These are phyloP conservation scores for Exophiala sp. DNA, from an alignment of 2,329 filamentous ascomycete genomes.

Conservation along the genomic window DNA sequence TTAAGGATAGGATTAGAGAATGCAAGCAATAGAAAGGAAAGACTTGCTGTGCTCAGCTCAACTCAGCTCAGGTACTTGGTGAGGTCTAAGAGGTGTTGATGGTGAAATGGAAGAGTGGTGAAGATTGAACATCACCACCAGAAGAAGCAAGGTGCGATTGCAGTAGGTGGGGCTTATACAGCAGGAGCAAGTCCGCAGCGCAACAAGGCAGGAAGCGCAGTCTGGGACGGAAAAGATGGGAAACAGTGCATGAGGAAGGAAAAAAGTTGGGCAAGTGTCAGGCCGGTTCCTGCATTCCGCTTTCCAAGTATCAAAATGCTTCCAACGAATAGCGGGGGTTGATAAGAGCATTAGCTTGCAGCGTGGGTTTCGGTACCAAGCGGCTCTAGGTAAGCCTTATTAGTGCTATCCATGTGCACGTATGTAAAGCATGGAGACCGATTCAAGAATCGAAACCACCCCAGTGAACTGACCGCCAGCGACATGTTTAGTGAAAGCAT, in stretches of 20 bases:
- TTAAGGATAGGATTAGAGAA: slow-evolving; percentile 2
- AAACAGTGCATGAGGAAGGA: slow-evolving; percentile 3
- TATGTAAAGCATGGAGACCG: too few species aligned
- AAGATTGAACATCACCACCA: background rate
- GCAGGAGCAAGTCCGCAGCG: background rate
- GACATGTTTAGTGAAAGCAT: too few species aligned
- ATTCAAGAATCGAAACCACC: too few species aligned
- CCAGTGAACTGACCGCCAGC: too few species aligned
- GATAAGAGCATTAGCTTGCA: background rate
- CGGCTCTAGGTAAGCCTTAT: background rate
- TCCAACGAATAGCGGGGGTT: slow-evolving; percentile 8
- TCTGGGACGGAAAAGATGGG: background rate
- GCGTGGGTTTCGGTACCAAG: background rate
- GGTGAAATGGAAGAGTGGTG: background rate
- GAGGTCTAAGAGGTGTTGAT: background rate
- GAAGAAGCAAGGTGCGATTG: background rate
- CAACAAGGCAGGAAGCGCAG: background rate
- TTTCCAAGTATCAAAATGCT: background rate
- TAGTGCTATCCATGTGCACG: background rate
- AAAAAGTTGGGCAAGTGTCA: slow-evolving; percentile 2
- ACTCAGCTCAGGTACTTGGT: background rate
- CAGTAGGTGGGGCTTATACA: too few species aligned
- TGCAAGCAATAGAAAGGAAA: background rate
- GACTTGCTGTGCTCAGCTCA: background rate
- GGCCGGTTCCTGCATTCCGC: slow-evolving; percentile 17